A percentile compares a stretch with the other conserved stretches of the same genome.
Conservation (phyloP, 176 grass and related monocot genomes). For the Chloris gayana region DNA sequence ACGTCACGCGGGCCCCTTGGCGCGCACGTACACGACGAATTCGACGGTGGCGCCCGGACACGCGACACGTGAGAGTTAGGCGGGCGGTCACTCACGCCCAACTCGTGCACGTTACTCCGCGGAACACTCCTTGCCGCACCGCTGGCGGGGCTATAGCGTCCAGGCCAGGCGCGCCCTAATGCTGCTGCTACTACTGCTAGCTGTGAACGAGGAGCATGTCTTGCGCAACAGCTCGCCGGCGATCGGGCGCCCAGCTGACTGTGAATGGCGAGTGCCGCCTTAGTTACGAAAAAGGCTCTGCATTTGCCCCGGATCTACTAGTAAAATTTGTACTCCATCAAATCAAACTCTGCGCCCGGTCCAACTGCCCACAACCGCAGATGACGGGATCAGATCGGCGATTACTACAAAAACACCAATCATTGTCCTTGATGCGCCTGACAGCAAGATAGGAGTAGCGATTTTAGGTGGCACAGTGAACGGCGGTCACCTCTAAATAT, state of each 20-base stretch:
- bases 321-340: not conserved
- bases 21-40: slow-evolving; percentile 2
- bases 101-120: slow-evolving; percentile 8
- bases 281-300: not conserved
- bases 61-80: slow-evolving; percentile 14
- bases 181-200: not conserved
- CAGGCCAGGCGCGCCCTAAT: not conserved
- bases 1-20: not conserved
- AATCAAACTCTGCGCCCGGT: not conserved
- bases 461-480: too few species aligned
- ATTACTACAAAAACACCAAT: not conserved
- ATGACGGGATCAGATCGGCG: not conserved
- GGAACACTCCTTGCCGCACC: not conserved
- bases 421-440: not conserved
- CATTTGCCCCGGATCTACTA: not conserved
- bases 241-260: not conserved
- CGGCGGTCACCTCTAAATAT: too few species aligned
- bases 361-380: not conserved
- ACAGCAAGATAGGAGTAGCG: too few species aligned
- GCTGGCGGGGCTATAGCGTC: not conserved
- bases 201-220: too few species aligned
- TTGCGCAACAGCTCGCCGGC: not conserved
- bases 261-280: not conserved
- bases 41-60: not conserved
- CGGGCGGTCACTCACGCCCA: not conserved